A percentile compares a stretch with the other conserved stretches of the same genome.
phyloP scores from a whole-genome alignment of 2,329 filamentous ascomycete genomes.

The Venturia aucupariae region DNA sequence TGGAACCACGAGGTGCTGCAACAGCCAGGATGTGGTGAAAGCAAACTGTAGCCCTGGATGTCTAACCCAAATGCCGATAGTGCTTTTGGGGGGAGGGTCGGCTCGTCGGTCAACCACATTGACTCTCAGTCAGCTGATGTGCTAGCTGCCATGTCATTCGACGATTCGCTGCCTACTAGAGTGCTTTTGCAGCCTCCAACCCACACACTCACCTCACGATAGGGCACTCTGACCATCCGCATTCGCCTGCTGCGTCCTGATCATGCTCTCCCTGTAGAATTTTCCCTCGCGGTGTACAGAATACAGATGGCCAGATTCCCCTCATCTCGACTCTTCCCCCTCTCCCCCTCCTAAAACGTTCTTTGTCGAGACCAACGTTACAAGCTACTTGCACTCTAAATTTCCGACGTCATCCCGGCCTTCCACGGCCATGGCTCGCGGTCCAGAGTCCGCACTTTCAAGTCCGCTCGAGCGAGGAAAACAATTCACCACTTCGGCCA shows the following conservation, averaged over 20 bases:
- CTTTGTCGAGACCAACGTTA: background rate
- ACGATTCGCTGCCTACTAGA: background rate
- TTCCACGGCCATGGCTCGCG: slow-evolving; percentile 1
- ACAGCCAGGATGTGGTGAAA: background rate
- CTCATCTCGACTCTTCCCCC: background rate
- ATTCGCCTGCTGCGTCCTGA: background rate
- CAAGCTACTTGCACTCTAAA: background rate
- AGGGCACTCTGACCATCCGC: background rate
- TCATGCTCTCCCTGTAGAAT: slow-evolving; percentile 8
- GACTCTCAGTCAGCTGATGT: background rate
- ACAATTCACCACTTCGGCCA: background rate
- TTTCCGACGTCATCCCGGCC: slow-evolving; percentile 1
- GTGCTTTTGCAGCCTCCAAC: slow-evolving; percentile 1
- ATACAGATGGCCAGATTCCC: background rate
- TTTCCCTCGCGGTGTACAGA: slow-evolving; percentile 9
- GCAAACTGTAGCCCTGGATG: background rate
- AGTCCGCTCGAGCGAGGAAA: background rate
- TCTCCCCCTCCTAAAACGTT: background rate
- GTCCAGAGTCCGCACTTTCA: background rate
- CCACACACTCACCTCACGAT: slow-evolving; percentile 11
- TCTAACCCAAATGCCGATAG: background rate
- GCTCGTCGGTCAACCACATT: slow-evolving; percentile 1
- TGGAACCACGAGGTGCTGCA: background rate
- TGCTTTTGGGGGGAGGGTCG: background rate
- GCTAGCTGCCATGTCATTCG: background rate